Base-by-base conservation (phyloP, 2,329 filamentous ascomycete genomes). In the Apiospora rasikravindrae region DNA sequence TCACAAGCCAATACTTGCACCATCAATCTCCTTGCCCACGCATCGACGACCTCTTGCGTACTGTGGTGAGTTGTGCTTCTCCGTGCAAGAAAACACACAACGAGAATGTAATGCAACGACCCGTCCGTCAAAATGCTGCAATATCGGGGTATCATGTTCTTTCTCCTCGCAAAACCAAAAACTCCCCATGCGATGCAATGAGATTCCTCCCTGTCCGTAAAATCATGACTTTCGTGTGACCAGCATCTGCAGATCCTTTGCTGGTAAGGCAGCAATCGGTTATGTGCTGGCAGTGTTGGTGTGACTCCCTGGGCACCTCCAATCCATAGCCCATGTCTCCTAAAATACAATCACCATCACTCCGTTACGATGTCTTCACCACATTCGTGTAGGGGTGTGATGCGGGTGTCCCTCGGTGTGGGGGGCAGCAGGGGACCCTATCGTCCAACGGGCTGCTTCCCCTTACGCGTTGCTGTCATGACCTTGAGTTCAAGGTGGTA, bases 401-500 rank as follows among this genome's bases (percentile, higher is more conserved):
- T 33, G n/a, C 6, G 37, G n/a, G 5, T 67, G 11, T 45, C 29
- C 29, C 29, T 40, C 11, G 33, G 10, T 40, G 57, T 22, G 11
- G 29, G 57, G 57, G 4, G 13, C 10, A 7, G 10, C 40, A 64
- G 33, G 13, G 57, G 40, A 13, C 57, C 29, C 29, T 47, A 68
- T 68, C 66, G 66, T 45, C 66, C 66, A 26, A 45, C 33, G n/a
- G 81, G 79, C 64, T 81, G 80, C 77, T 88, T 88, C 4, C 88
- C 89, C 72, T 88, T 86, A 68, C 85, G 86, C 44, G 85, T 88
- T 3, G 82, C 83, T 4, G 88, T 90, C 86, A 88, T 88, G 64
- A 92, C 77, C 81, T 92, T 92, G 71, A 92, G 82, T 79, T 91
- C 87, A 6, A 92, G 84, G 5, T 87, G 85, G 80, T 88, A 91